Conservation (phyloP, 2,329 filamentous ascomycete species). For the Mycosphaerelloides madeirae region DNA sequence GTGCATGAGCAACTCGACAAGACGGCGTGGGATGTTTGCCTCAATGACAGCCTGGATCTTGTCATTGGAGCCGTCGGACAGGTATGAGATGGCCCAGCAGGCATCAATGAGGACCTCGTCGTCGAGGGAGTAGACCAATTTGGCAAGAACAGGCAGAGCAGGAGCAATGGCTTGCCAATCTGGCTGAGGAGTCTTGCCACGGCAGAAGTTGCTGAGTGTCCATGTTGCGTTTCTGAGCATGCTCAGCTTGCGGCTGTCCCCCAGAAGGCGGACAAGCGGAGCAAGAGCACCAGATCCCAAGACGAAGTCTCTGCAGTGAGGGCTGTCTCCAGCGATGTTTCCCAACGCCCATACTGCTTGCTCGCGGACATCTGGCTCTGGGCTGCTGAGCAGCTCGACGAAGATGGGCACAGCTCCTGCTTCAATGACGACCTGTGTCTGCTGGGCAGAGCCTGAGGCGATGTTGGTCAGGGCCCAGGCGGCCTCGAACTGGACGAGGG, state of each 20-base stretch:
- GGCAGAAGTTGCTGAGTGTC: conserved; percentile 99
- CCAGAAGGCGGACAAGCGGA: conserved; percentile 81
- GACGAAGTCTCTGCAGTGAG: conserved; percentile 94
- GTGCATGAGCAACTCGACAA: conserved; percentile 97
- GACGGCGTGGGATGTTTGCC: conserved; percentile 89
- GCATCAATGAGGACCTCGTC: conserved; percentile 98
- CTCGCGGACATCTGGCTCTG: conserved; percentile 94
- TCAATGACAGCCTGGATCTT: conserved; percentile 99
- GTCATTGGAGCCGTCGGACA: conserved; percentile 96
- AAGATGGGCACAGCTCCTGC: conserved; percentile 98
- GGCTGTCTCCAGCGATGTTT: conserved; percentile 98
- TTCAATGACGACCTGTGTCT: conserved; percentile 98
- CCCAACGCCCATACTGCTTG: conserved; percentile 98
- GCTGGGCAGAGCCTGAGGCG: conserved; percentile 90
- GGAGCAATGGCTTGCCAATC: conserved; percentile 96
- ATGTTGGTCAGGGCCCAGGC: conserved; percentile 99
- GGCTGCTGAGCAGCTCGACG: conserved; percentile 89
- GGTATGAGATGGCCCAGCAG: conserved; percentile 98
- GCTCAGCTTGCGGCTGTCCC: conserved; percentile 96
- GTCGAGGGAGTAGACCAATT: conserved; percentile 96
- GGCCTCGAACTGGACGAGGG: conserved; percentile 96
- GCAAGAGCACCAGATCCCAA: conserved; percentile 85
- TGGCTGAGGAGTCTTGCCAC: conserved; percentile 97
- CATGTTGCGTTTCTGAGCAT: conserved; percentile 99
- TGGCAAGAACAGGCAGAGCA: conserved; percentile 88